A percentile compares a stretch with the other conserved stretches of the same genome.
phyloP scores from a whole-genome alignment of 495 filamentous ascomycete genomes.

The Cairneyella variabilis region DNA sequence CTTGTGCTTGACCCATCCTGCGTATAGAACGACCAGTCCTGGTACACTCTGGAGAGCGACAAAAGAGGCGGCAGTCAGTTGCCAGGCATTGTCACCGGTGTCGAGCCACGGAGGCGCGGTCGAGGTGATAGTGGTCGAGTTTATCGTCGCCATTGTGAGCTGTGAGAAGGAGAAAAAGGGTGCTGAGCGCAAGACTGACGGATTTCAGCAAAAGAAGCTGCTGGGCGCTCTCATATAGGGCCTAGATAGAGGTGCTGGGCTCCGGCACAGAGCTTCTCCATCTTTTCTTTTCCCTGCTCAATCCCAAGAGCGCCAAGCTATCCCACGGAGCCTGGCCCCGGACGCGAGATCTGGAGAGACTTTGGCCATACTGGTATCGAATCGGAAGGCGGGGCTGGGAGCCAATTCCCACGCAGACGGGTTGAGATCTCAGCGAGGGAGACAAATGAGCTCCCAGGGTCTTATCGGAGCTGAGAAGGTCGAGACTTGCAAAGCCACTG shows the following conservation, averaged over 20 bases:
- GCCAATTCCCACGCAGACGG: constrained; percentile 1
- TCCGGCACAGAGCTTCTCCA: neutral
- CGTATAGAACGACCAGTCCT: constrained; percentile 53
- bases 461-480: constrained; percentile 4
- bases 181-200: neutral
- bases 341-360: constrained; percentile 5
- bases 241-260: neutral
- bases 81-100: constrained; percentile 54
- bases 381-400: neutral
- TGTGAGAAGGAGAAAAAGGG: neutral
- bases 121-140: neutral
- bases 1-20: constrained; percentile 53
- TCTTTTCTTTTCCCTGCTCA: constrained; percentile 3
- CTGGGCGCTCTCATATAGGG: neutral
- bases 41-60: constrained; percentile 51
- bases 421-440: neutral
- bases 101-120: constrained; percentile 35
- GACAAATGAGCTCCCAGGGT: constrained; percentile 3
- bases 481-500: neutral
- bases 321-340: constrained; percentile 1
- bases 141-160: neutral
- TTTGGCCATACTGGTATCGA: constrained; percentile 10
- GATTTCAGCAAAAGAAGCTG: no score
- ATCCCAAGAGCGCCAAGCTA: constrained; percentile 2
- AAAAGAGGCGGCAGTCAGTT: constrained; percentile 50